Percentiles rank a stretch among this genome's conserved stretches.
Conservation (phyloP, 2,329 filamentous ascomycete genomes). For the Pseudopyricularia javanii region DNA sequence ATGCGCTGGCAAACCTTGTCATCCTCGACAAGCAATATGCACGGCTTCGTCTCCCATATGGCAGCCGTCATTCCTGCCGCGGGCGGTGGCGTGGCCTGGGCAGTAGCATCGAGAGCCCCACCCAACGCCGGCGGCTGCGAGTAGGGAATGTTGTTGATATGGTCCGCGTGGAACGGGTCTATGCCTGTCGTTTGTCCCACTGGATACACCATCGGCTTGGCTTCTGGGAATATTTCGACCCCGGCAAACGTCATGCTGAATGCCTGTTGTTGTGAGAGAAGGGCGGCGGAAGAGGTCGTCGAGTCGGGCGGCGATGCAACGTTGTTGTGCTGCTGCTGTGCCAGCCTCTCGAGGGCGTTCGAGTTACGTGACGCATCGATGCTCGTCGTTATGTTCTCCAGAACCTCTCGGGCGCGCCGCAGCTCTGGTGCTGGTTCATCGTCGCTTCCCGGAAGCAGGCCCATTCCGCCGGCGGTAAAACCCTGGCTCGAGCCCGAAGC, state of each 20-base stretch:
- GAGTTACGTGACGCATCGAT: constrained; percentile 39
- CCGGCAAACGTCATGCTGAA: constrained; percentile 23
- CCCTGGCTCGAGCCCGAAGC: constrained; percentile 23
- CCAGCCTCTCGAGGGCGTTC: constrained; percentile 40
- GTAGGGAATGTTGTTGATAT: constrained; percentile 91
- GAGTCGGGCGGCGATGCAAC: constrained; percentile 36
- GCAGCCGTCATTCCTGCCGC: constrained; percentile 9
- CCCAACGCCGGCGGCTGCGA: constrained; percentile 49
- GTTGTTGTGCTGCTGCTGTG: constrained; percentile 24
- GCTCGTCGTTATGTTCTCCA: constrained; percentile 27
- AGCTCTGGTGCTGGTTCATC: constrained; percentile 38
- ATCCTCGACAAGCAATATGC: constrained; percentile 84
- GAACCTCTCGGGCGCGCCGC: constrained; percentile 42
- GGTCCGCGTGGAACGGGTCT: constrained; percentile 86
- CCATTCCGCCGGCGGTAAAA: constrained; percentile 26
- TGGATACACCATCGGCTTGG: constrained; percentile 69
- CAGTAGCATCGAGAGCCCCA: constrained; percentile 8
- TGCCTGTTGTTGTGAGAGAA: constrained; percentile 37
- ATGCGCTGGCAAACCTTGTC: constrained; percentile 56
- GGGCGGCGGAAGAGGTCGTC: constrained; percentile 32
- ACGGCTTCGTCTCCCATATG: constrained; percentile 43
- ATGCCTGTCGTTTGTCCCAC: constrained; percentile 86
- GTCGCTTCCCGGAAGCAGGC: constrained; percentile 29
- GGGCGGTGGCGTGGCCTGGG: constrained; percentile 20
- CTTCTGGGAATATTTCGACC: constrained; percentile 42